These are phyloP conservation scores for Claviceps pusilla DNA, from an alignment of 2,329 filamentous ascomycete species.

Conservation along the genomic window DNA sequence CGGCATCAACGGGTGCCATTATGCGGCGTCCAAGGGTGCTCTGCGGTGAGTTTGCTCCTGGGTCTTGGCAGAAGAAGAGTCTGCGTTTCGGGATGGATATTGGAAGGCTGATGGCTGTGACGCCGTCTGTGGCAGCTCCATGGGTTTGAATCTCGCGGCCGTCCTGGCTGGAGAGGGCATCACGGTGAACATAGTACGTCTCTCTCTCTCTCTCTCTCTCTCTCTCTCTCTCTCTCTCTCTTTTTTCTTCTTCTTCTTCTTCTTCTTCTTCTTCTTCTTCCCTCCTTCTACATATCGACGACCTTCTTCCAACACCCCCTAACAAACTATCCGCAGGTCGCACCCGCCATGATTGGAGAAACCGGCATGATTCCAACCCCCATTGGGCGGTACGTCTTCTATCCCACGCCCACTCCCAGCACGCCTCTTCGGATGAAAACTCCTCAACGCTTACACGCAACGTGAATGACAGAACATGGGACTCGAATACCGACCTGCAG, in stretches of 20 bases:
- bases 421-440: neutral
- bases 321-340: neutral
- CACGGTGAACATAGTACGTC: slow-evolving; percentile 5
- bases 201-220: too few species aligned
- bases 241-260: neutral
- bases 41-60: neutral
- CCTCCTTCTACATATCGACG: neutral
- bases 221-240: neutral
- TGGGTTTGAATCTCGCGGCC: slow-evolving; percentile 5
- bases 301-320: too few species aligned
- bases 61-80: neutral
- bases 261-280: too few species aligned
- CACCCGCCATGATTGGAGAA: slow-evolving; percentile 6
- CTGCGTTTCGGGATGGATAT: neutral
- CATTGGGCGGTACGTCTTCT: slow-evolving; percentile 1
- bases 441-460: neutral
- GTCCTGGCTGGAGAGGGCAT: slow-evolving; percentile 4
- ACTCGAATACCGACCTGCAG: neutral
- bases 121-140: slow-evolving; percentile 2
- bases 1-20: slow-evolving; percentile 6
- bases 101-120: neutral
- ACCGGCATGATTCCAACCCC: slow-evolving; percentile 7
- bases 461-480: slow-evolving; percentile 1
- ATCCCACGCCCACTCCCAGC: neutral
- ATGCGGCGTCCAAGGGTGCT: slow-evolving; percentile 6